A percentile compares a stretch with the other conserved stretches of the same genome.
Evolutionary conservation across 768 basidiomycete species (phyloP).

Genomic region (Hortiboletus flavorubellus): DNA sequence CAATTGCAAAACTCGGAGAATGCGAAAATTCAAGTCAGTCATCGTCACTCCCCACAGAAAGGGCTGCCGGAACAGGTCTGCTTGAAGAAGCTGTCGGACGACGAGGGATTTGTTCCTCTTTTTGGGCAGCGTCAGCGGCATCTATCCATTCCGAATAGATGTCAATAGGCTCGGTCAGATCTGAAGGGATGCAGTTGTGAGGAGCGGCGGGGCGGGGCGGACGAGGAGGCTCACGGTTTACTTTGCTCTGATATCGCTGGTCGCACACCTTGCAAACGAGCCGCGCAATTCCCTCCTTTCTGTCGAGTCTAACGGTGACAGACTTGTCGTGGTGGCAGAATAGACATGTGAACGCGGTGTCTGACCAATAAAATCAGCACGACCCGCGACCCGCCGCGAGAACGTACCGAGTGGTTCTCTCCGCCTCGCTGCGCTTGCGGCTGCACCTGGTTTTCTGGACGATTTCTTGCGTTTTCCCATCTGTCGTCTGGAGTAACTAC

Average conservation of each 20-base stretch:
- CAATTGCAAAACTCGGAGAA: conserved; percentile 12
- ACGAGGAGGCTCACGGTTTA: conserved; percentile 60
- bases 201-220: not conserved
- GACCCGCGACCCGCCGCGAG: not conserved
- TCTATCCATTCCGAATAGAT: conserved; percentile 93
- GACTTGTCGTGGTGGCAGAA: conserved; percentile 92
- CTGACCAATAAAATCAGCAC: conserved; percentile 36
- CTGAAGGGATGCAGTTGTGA: conserved; percentile 39
- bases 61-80: conserved; percentile 33
- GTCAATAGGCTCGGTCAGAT: conserved; percentile 83
- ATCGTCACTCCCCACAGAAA: conserved; percentile 46
- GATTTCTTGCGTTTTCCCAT: conserved; percentile 96
- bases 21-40: conserved; percentile 25
- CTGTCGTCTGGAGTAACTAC: not conserved
- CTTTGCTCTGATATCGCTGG: conserved; percentile 84
- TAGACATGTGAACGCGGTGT: conserved; percentile 80
- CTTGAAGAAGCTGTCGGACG: conserved; percentile 55
- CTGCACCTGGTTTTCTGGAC: conserved; percentile 70
- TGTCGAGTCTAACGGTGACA: conserved; percentile 78
- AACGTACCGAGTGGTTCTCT: conserved; percentile 68
- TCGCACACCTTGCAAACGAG: conserved; percentile 83
- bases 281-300: conserved; percentile 80
- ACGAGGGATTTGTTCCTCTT: conserved; percentile 50
- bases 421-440: conserved; percentile 53
- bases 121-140: conserved; percentile 79